These are phyloP conservation scores for Schizonepeta tenuifolia DNA, from an alignment of 257 asterid genomes.

Conservation along the genomic window DNA sequence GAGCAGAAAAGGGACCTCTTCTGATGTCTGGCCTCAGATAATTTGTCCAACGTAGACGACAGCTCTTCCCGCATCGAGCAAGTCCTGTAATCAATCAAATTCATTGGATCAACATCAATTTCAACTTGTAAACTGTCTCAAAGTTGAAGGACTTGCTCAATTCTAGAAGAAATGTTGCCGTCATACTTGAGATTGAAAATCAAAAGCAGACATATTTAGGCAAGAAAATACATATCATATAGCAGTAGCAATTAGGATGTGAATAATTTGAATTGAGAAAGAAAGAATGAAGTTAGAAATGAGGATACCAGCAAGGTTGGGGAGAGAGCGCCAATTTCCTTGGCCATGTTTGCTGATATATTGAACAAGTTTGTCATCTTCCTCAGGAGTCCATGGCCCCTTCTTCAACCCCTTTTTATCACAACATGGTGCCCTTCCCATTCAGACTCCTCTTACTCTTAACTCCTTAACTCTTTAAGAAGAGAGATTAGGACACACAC, in stretches of 20 bases:
- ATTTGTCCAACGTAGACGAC: conserved; percentile 85
- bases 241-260: too few relatives aligned
- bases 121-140: background rate
- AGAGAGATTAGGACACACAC: conserved; percentile 1
- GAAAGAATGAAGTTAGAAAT: too few relatives aligned
- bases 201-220: too few relatives aligned
- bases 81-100: conserved; percentile 48
- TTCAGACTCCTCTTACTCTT: conserved; percentile 12
- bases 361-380: conserved; percentile 79
- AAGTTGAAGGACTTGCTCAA: background rate
- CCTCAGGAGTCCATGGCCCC: conserved; percentile 97
- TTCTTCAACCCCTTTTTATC: conserved; percentile 89
- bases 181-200: background rate
- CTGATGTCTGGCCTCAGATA: conserved; percentile 88
- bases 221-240: too few relatives aligned
- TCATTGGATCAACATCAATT: too few relatives aligned
- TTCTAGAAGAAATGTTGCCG: too few relatives aligned
- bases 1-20: conserved; percentile 72
- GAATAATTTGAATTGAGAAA: too few relatives aligned
- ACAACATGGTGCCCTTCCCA: conserved; percentile 98
- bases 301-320: conserved; percentile 72
- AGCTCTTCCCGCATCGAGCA: conserved; percentile 92
- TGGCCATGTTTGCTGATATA: conserved; percentile 79
- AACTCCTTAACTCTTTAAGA: background rate
- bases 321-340: conserved; percentile 96